These are phyloP conservation scores for Microdochium nivale DNA, from an alignment of 2,329 filamentous ascomycete genomes.

Conservation along the genomic window DNA sequence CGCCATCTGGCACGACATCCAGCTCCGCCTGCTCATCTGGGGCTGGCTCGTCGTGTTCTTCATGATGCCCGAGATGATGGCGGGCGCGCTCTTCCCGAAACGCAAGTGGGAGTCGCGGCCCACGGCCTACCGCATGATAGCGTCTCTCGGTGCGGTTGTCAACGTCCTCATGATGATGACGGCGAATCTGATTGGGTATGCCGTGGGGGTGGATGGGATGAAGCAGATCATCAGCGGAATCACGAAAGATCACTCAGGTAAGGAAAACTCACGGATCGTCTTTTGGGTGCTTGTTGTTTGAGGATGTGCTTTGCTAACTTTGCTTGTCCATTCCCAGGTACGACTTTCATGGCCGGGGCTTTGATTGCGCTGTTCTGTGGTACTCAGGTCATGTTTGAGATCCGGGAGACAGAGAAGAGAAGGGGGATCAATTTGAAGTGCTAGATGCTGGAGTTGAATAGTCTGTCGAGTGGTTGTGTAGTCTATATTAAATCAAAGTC, in stretches of 20 bases:
- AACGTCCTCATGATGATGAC: constrained; percentile 94
- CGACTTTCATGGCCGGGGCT: constrained; percentile 63
- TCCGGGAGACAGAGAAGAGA: constrained; percentile 75
- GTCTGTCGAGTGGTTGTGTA: background rate
- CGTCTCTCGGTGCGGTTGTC: constrained; percentile 68
- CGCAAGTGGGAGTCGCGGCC: constrained; percentile 62
- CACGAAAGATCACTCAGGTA: constrained; percentile 63
- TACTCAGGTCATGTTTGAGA: constrained; percentile 93
- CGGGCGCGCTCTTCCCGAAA: constrained; percentile 61
- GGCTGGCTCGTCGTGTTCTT: constrained; percentile 95
- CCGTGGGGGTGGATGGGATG: constrained; percentile 81
- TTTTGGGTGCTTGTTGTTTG: too few species aligned
- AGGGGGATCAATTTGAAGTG: constrained; percentile 79
- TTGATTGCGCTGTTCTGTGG: constrained; percentile 74
- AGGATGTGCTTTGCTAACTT: background rate
- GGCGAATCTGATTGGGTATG: constrained; percentile 92
- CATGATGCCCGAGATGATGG: constrained; percentile 79
- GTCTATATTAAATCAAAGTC: background rate
- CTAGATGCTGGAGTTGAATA: constrained; percentile 24
- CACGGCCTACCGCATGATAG: constrained; percentile 69
- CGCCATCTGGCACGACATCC: constrained; percentile 95
- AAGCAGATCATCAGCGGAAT: constrained; percentile 69
- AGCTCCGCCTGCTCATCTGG: constrained; percentile 85
- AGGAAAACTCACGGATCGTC: too few species aligned
- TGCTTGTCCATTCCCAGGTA: constrained; percentile 33